Evolutionary conservation across 768 basidiomycete genomes (phyloP).

Genomic region (Leucocoprinus birnbaumii): DNA sequence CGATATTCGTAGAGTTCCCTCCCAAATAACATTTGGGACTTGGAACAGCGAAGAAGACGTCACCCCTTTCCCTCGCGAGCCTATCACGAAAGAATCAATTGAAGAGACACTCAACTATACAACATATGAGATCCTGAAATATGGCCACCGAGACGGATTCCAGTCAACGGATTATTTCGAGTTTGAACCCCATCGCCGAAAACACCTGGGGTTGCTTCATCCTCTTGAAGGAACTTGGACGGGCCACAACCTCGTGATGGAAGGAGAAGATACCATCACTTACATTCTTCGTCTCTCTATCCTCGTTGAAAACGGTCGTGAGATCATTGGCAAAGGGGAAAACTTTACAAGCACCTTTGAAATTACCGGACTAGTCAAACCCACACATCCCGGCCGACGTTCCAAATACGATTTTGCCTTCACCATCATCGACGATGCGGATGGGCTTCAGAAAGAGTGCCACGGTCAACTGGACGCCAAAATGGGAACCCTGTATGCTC

Average conservation of each 20-base stretch:
- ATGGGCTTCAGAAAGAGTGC: conserved; percentile 22
- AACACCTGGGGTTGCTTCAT: conserved; percentile 12
- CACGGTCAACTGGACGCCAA: conserved; percentile 19
- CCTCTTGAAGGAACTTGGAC: conserved; percentile 32
- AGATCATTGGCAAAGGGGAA: conserved; percentile 30
- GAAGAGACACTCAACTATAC: conserved; percentile 12
- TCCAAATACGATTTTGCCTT: conserved; percentile 24
- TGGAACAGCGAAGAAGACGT: conserved; percentile 22
- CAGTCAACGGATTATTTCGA: conserved; percentile 29
- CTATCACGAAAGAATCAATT: conserved; percentile 16
- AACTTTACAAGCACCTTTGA: conserved; percentile 29
- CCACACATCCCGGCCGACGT: conserved; percentile 4
- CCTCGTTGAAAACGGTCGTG: conserved; percentile 18
- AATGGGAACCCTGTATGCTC: conserved; percentile 17
- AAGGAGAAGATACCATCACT: conserved; percentile 22
- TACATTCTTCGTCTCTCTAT: conserved; percentile 28
- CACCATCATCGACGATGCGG: conserved; percentile 24
- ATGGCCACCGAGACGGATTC: conserved; percentile 29
- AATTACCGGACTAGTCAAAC: conserved; percentile 20
- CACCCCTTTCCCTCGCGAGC: conserved; percentile 10
- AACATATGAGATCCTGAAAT: conserved; percentile 23
- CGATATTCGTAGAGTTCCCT: conserved; percentile 26
- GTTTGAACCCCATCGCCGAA: conserved; percentile 21
- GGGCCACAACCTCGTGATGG: conserved; percentile 23
- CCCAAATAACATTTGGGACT: conserved; percentile 26